phyloP scores from a whole-genome alignment of 2,329 filamentous ascomycete genomes.

The Lecanicillium sp. region DNA sequence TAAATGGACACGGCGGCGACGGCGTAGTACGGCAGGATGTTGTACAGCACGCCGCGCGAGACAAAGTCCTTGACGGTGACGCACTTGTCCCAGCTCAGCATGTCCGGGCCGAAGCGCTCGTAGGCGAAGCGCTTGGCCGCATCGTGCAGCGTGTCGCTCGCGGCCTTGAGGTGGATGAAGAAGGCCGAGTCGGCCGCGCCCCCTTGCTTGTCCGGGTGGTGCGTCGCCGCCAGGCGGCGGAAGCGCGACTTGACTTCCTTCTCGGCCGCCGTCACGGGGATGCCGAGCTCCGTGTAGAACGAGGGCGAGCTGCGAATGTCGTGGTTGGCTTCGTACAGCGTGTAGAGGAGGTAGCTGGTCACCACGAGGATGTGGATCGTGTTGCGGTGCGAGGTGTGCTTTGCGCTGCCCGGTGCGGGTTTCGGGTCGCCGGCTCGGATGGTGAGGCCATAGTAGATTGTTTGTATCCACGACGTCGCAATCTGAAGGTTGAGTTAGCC shows the following conservation, averaged over 20 bases:
- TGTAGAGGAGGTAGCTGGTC: constrained; percentile 78
- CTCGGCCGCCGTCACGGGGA: constrained; percentile 62
- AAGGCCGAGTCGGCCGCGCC: constrained; percentile 29
- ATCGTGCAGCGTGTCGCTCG: constrained; percentile 75
- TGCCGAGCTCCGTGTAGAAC: constrained; percentile 72
- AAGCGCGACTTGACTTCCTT: constrained; percentile 77
- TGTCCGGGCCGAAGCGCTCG: constrained; percentile 74
- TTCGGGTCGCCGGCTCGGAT: constrained; percentile 85
- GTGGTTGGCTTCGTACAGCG: constrained; percentile 85
- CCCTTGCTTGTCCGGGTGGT: constrained; percentile 79
- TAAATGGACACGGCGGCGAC: constrained; percentile 51
- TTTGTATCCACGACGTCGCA: constrained; percentile 69
- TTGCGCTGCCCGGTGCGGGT: constrained; percentile 60
- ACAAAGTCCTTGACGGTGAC: constrained; percentile 67
- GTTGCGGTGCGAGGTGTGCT: constrained; percentile 66
- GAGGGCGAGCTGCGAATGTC: constrained; percentile 63
- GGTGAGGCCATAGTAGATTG: constrained; percentile 76
- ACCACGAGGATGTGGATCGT: constrained; percentile 80
- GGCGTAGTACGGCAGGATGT: constrained; percentile 53
- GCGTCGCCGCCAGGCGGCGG: constrained; percentile 60
- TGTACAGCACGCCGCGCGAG: constrained; percentile 52
- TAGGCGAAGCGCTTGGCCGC: constrained; percentile 77
- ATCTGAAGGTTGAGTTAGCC: constrained; percentile 43
- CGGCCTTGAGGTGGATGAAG: constrained; percentile 78
- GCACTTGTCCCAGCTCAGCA: constrained; percentile 59